Percentiles rank a stretch among this genome's conserved stretches.
These are phyloP conservation scores for Botrytis aclada DNA, from an alignment of 2,329 filamentous ascomycete species.

Conservation along the genomic window DNA sequence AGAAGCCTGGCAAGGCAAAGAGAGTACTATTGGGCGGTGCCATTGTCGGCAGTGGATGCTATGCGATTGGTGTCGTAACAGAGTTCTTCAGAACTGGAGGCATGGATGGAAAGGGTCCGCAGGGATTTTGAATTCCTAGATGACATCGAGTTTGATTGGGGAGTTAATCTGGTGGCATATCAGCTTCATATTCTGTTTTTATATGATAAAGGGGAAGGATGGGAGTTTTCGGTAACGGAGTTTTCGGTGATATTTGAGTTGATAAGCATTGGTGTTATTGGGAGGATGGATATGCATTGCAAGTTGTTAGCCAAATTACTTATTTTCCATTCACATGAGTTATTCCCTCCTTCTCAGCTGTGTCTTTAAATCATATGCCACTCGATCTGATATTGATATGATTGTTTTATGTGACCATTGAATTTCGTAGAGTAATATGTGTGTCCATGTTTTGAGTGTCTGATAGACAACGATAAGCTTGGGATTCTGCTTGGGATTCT, in stretches of 20 bases:
- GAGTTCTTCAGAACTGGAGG: conserved; percentile 55
- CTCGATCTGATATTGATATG: conserved; percentile 1
- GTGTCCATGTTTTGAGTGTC: background rate
- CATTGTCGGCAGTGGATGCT: conserved; percentile 54
- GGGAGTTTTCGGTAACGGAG: conserved; percentile 6
- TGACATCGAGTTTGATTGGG: background rate
- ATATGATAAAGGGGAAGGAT: background rate
- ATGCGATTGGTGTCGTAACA: conserved; percentile 55
- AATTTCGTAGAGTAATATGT: background rate
- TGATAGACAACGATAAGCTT: background rate
- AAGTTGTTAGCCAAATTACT: background rate
- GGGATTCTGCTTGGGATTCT: background rate
- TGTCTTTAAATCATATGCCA: conserved; percentile 10
- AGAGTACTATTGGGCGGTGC: conserved; percentile 51
- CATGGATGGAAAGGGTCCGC: conserved; percentile 41
- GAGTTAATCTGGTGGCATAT: background rate
- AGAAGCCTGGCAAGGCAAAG: conserved; percentile 45
- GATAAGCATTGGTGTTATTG: conserved; percentile 16
- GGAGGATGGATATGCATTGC: conserved; percentile 11
- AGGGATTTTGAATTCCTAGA: conserved; percentile 29
- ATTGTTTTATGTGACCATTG: background rate
- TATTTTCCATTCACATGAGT: background rate
- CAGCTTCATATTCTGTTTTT: background rate
- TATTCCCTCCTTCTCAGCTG: conserved; percentile 1
- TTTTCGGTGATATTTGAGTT: conserved; percentile 8